Evolutionary conservation across 2,329 filamentous ascomycete species (phyloP), one percentile per base, ranked within the genome.

Genomic region (Colletotrichum ledebouriae): DNA sequence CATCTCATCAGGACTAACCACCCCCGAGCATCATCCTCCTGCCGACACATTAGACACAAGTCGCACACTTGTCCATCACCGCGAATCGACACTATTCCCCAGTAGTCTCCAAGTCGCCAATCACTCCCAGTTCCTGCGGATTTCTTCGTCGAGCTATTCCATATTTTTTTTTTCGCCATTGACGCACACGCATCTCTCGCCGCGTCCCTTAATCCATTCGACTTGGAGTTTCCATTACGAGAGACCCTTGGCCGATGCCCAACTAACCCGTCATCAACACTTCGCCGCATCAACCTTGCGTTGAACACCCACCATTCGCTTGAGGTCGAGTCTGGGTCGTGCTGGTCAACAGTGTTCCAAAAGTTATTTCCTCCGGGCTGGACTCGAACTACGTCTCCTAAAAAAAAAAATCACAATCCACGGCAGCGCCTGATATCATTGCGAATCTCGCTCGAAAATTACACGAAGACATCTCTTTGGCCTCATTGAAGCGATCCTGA

Each of bases 251-350:
- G 46, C 46, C 52, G 53, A 64, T 49, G 34, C 42, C 22, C 39
- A 64, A 22, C 34, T 33, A 61, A 73, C 73, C 52, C 75, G 6
- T n/a, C 47, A 42, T 20, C 73, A 34, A 77, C 75, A 74, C 76
- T 73, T 73, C 67, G 69, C 73, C 72, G 72, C 74, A 73, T 73
- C 73, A 76, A 46, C 78, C 80, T 83, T 71, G 69, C 73, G 76
- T 76, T 73, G 72, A 75, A 74, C 73, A 73, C 75, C 74, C 72
- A 72, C 73, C 77, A 77, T 80, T 81, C 78, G 80, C 82, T 84
- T 80, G 82, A 84, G 75, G 82, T 81, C 81, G 74, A 80, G 77
- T 77, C 76, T 79, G 79, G 76, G 75, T 75, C 62, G 68, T 75
- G 63, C 70, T 68, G 72, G 70, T 74, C 70, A 70, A 71, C 73